phyloP scores from a whole-genome alignment of 768 basidiomycete species.

The Russula compacta region DNA sequence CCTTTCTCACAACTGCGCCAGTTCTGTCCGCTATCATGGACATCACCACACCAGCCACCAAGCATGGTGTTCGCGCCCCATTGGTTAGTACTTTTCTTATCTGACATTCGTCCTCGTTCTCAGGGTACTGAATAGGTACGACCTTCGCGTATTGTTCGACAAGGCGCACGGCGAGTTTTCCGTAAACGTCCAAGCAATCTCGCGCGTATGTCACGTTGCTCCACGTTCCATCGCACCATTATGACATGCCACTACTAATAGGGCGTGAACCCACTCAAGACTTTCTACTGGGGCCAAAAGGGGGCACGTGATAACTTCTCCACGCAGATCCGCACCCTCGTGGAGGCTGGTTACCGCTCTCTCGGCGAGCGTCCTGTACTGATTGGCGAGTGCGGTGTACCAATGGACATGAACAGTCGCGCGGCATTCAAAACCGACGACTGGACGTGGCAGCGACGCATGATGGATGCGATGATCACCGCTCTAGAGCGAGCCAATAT shows the following conservation, averaged over 20 bases:
- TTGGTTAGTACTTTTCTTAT: slow-evolving; percentile 38
- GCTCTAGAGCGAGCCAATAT: slow-evolving; percentile 69
- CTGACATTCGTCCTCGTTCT: slow-evolving; percentile 17
- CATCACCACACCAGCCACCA: slow-evolving; percentile 46
- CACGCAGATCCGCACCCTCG: slow-evolving; percentile 72
- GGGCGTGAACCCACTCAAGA: slow-evolving; percentile 78
- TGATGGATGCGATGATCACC: slow-evolving; percentile 92
- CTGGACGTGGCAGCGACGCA: slow-evolving; percentile 74
- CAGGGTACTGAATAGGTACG: slow-evolving; percentile 55
- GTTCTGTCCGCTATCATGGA: slow-evolving; percentile 79
- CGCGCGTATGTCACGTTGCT: slow-evolving; percentile 45
- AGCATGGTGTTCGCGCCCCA: slow-evolving; percentile 70
- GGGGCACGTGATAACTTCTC: slow-evolving; percentile 77
- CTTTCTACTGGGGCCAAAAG: slow-evolving; percentile 82
- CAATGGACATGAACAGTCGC: slow-evolving; percentile 81
- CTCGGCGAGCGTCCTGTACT: slow-evolving; percentile 79
- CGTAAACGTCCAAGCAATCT: slow-evolving; percentile 89
- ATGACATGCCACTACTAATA: slow-evolving; percentile 27
- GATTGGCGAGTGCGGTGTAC: slow-evolving; percentile 89
- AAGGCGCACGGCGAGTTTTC: slow-evolving; percentile 81
- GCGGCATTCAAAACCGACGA: slow-evolving; percentile 59
- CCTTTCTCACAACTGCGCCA: slow-evolving; percentile 23
- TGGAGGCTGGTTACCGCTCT: slow-evolving; percentile 54
- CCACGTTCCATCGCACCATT: background rate
- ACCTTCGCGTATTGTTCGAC: slow-evolving; percentile 77